Base-by-base conservation (phyloP, 352 stramenopile species). In the Phytophthora multivora region DNA sequence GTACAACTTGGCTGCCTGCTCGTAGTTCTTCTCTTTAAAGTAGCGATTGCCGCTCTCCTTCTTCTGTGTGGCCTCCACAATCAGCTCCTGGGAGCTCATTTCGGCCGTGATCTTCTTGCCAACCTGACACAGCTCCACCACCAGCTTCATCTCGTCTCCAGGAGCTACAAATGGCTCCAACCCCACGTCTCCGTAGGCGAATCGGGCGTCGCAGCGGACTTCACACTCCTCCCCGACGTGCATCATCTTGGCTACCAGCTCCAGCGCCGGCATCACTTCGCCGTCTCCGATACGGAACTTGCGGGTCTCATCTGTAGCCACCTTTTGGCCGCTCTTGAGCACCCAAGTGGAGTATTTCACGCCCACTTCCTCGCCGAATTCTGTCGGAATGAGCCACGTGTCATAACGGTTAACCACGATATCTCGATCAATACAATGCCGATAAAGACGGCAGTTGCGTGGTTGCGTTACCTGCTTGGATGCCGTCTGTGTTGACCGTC, bases 31-130 rank as follows among this genome's bases (percentile, higher is more conserved):
- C 50, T 90, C 78, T 42, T 81, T 77, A 66, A 85, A 92, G 57
- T 88, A 94, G 23, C 83, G 76, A 63, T 94, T 94, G 38, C 86
- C 86, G 49, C 79, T 91, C 53, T 89, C 80, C 58, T 94, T 94
- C 65, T 94, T 94, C 69, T 91, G 88, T 35, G 69, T 82, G 16
- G 86, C 86, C 48, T 94, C 86, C 0, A 77, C 66, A 19, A 94
- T 76, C 9, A 94, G 75, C 68, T 94, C 83, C 15, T 72, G 75
- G 9, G 84, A 90, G 36, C 59, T 74, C 82, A 94, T 90, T 35
- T 94, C 85, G 18, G 72, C 74, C 47, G 80, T 90, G 28, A 87
- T 66, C 31, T 78, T 78, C 64, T 89, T 88, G 49, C 80, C 80
- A 50, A 91, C 80, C 26, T 74, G 78, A 28, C 82, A 71, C 18